Evolutionary conservation across 2,329 filamentous ascomycete genomes (phyloP).

Genomic region (Orbilia oligospora): DNA sequence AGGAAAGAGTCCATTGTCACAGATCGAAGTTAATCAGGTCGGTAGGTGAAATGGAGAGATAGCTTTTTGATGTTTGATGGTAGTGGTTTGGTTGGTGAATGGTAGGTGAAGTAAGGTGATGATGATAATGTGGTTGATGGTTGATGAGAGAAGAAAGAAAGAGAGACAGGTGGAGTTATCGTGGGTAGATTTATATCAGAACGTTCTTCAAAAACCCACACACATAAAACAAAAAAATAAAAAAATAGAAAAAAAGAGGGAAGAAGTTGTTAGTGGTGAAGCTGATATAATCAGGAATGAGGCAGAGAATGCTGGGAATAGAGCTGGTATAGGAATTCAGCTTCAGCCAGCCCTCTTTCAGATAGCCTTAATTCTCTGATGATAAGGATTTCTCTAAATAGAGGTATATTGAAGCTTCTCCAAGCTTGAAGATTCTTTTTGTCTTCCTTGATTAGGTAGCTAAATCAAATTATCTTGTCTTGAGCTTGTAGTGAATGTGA

Average conservation of each 20-base stretch:
- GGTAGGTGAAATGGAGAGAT: conserved; percentile 8
- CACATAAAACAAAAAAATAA: background rate
- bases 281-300: conserved; percentile 41
- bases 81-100: background rate
- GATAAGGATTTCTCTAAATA: conserved; percentile 20
- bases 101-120: background rate
- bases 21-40: conserved; percentile 3
- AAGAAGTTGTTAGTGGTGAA: background rate
- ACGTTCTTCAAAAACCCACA: background rate
- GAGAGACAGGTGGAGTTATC: background rate
- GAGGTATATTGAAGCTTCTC: conserved; percentile 29
- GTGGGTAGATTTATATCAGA: conserved; percentile 28
- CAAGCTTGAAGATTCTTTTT: conserved; percentile 6
- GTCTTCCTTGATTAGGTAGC: background rate
- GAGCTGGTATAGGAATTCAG: conserved; percentile 20
- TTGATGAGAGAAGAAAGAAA: background rate
- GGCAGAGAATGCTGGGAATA: conserved; percentile 37
- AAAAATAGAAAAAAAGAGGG: background rate
- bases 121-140: background rate
- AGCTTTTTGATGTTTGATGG: background rate
- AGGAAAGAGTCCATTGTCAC: conserved; percentile 32
- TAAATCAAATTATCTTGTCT: conserved; percentile 9
- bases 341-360: background rate
- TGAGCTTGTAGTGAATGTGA: conserved; percentile 3
- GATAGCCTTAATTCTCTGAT: background rate